phyloP scores from a whole-genome alignment of 225 moss, liverwort and hornwort genomes.

The Pleurozium schreberi region DNA sequence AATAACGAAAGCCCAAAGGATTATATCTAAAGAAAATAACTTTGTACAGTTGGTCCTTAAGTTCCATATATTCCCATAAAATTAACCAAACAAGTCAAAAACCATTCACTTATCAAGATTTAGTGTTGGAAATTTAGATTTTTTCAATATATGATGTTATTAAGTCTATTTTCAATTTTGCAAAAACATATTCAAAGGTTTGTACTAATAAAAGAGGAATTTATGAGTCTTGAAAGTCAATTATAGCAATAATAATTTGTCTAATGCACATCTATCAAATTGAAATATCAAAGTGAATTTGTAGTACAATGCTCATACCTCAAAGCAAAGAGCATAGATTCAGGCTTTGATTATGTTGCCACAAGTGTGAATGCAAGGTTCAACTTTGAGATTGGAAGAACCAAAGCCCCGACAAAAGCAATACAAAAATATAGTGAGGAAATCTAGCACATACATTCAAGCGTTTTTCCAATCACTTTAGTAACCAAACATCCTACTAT shows the following conservation, averaged over 20 bases:
- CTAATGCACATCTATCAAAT: not conserved
- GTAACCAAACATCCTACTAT: not conserved
- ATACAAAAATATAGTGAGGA: not conserved
- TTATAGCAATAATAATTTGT: not conserved
- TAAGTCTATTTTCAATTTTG: too few relatives aligned
- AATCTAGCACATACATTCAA: not conserved
- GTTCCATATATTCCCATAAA: not conserved
- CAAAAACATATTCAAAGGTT: not conserved
- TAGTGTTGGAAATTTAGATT: too few relatives aligned
- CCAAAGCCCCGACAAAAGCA: not conserved
- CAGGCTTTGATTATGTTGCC: not conserved
- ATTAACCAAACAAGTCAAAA: not conserved
- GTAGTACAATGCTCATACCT: not conserved
- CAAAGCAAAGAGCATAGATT: rapidly evolving
- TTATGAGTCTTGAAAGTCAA: not conserved
- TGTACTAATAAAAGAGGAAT: not conserved
- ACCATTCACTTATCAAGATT: not conserved
- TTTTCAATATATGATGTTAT: rapidly evolving
- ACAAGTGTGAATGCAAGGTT: not conserved
- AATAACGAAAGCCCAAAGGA: not conserved
- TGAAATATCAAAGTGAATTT: not conserved
- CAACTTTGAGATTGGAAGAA: not conserved
- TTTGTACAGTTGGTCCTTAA: not conserved
- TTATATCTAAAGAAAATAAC: not conserved
- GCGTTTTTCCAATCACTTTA: not conserved